phyloP scores from a whole-genome alignment of 495 filamentous ascomycete species.

The Astrothelium subdiscretum region DNA sequence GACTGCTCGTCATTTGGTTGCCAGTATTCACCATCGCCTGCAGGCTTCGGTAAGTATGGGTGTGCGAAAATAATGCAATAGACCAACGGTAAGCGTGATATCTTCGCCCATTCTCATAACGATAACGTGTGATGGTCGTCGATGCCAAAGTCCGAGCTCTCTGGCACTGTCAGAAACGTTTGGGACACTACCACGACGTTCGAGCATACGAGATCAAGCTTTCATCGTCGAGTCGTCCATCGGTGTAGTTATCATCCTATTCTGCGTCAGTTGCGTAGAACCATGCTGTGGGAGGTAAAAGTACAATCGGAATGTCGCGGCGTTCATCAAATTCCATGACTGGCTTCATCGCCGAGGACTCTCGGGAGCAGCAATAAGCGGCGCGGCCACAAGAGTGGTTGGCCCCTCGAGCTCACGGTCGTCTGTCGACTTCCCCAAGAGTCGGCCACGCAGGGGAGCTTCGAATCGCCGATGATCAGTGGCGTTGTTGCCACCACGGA shows the following conservation, averaged over 20 bases:
- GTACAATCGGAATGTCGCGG: background rate
- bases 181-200: background rate
- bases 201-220: background rate
- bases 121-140: conserved; percentile 20
- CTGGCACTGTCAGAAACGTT: background rate
- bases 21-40: conserved; percentile 17
- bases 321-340: background rate
- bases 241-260: background rate
- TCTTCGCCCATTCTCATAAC: conserved; percentile 24
- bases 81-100: conserved; percentile 24
- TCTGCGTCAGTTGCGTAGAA: background rate
- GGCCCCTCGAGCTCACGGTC: too few relatives aligned
- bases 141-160: conserved; percentile 21
- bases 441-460: background rate
- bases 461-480: background rate
- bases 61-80: background rate
- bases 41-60: background rate
- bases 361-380: background rate
- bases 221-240: background rate
- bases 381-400: too few relatives aligned
- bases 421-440: too few relatives aligned
- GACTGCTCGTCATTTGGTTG: conserved; percentile 8
- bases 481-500: background rate
- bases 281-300: too few relatives aligned
- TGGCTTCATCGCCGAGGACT: background rate